Conservation (phyloP, 306 rosid genomes). For the Medicago truncatula region MtrunA17r5.0-ANR NC_053042.1:39807501-39808000, state of each 20-base stretch:
- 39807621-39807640: not conserved
- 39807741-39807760: not conserved
- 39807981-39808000: constrained; percentile 3
- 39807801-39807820: constrained; percentile 3
- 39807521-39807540: constrained; percentile 23
- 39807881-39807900: constrained; percentile 16
- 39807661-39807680: not conserved
- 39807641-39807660: constrained; percentile 22
- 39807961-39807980: too few relatives aligned
- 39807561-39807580: constrained; percentile 25
- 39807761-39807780: constrained; percentile 7
- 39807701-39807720: not conserved
- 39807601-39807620: constrained; percentile 33
- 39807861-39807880: too few relatives aligned
- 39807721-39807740: not conserved
- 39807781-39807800: not conserved
- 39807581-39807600: not conserved
- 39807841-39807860: not conserved
- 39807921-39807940: not conserved
- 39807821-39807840: not conserved
- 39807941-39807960: not conserved
- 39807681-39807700: constrained; percentile 12
- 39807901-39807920: constrained; percentile 23
- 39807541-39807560: constrained; percentile 6
- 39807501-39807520: constrained; percentile 20